Evolutionary conservation across 345 rosid genomes (phyloP).

Genomic region (Camelina hispida): DNA sequence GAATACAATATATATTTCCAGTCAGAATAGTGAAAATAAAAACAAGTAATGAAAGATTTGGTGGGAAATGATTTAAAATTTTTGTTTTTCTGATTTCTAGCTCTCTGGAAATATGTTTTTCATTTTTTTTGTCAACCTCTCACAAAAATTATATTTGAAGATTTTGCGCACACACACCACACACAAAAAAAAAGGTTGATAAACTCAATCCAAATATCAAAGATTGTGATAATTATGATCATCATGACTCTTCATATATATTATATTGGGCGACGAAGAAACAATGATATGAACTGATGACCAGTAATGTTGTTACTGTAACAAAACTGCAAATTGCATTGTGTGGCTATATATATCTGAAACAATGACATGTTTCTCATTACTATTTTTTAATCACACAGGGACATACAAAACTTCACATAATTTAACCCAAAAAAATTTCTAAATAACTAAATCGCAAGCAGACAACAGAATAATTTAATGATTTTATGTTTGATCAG

Average conservation of each 20-base stretch:
- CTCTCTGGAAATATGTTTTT: background rate
- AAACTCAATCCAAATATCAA: slow-evolving; percentile 1
- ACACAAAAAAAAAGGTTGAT: background rate
- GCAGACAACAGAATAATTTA: background rate
- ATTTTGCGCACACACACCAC: too few species aligned
- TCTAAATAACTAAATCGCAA: slow-evolving; percentile 3
- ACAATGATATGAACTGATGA: slow-evolving; percentile 8
- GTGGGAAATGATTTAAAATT: slow-evolving; percentile 19
- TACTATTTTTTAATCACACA: background rate
- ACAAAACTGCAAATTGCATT: slow-evolving; percentile 16
- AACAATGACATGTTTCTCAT: background rate
- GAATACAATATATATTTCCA: slow-evolving; percentile 1
- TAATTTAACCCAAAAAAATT: background rate
- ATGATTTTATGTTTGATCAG: background rate
- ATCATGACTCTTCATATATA: slow-evolving; percentile 15
- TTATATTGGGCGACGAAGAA: slow-evolving; percentile 21
- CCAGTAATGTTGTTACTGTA: slow-evolving; percentile 3
- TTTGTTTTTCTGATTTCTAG: background rate
- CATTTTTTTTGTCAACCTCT: background rate
- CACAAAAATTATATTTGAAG: background rate
- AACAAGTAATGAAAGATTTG: slow-evolving; percentile 23
- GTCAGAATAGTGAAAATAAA: background rate
- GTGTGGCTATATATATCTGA: background rate
- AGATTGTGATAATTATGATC: slow-evolving; percentile 18
- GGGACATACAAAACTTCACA: background rate